Evolutionary conservation across 2,329 filamentous ascomycete species (phyloP), one percentile per base, ranked within the genome.

Genomic region (Aspergillus sp.): DNA sequence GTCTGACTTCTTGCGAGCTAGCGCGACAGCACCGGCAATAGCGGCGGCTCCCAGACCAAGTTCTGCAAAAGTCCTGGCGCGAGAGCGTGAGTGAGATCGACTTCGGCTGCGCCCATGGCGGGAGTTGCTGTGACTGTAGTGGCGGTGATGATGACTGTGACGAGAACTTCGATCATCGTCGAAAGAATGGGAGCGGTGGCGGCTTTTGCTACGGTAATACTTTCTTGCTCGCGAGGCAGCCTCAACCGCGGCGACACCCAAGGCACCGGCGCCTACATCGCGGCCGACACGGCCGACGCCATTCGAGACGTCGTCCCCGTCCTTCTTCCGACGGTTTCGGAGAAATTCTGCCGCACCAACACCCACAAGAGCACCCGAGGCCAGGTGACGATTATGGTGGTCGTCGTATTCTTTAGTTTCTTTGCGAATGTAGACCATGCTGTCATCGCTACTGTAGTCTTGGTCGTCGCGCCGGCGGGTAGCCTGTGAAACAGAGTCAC

Each of bases 241-340:
- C 67, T 86, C 83, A 15, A 84, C 85, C 48, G 84, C 84, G 34
- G 86, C 78, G 20, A 83, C 86, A 53, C 86, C 86, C 4, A 87
- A 69, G 11, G 83, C 83, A 56, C 83, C 85, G 58, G 85, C 86
- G 42, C 84, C 85, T 40, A 86, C 73, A 45, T 83, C 79, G 64
- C 81, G 75, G 6, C 75, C 74, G 12, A 79, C 57, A 22, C 77
- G 82, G 47, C 82, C 78, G 37, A 81, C 69, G 30, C 79, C 78
- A 61, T 78, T 76, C 44, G 83, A 81, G 11, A 79, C 75, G 8
- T 82, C 79, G 49, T 83, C 79, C 27, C 84, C 85, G 64, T 85
- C 76, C 45, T 77, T 78, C 73, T 83, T 85, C 49, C 80, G 78
- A 61, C 83, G 84, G 63, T 82, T 82, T 51, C 85, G 79, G 17